These are phyloP conservation scores for Dioszegia crocea DNA, from an alignment of 768 basidiomycete genomes.

Conservation along the genomic window DNA sequence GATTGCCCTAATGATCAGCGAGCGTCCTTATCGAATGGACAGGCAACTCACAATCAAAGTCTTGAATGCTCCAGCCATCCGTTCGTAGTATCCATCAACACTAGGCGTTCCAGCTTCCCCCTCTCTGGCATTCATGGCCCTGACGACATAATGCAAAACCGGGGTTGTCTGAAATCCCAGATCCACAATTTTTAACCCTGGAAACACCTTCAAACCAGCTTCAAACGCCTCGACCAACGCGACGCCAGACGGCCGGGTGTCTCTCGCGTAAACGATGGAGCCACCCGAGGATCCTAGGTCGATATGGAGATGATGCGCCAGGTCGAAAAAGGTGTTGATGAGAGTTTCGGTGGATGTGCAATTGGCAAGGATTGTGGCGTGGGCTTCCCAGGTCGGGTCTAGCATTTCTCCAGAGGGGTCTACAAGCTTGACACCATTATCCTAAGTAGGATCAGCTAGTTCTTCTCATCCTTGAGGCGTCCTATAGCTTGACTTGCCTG, in stretches of 20 bases:
- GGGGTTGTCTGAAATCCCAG: constrained; percentile 89
- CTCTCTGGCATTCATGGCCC: constrained; percentile 74
- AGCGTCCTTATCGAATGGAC: not conserved
- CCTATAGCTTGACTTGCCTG: constrained; percentile 48
- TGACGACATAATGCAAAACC: constrained; percentile 89
- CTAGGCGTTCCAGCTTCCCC: constrained; percentile 77
- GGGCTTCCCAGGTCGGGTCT: constrained; percentile 81
- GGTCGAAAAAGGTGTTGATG: constrained; percentile 59
- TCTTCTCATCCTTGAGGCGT: not conserved
- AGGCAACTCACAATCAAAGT: constrained; percentile 67
- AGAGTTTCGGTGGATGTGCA: constrained; percentile 71
- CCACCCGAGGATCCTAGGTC: constrained; percentile 68
- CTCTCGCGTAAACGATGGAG: constrained; percentile 81
- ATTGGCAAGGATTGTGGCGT: constrained; percentile 84
- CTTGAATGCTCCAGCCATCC: constrained; percentile 76
- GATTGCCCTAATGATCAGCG: constrained; percentile 29
- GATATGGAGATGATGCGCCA: constrained; percentile 67
- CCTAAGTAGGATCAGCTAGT: constrained; percentile 55
- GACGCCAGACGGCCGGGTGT: constrained; percentile 84
- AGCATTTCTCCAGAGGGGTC: constrained; percentile 98
- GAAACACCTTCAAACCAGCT: constrained; percentile 73
- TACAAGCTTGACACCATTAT: constrained; percentile 97
- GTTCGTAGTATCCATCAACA: constrained; percentile 75
- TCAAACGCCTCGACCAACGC: constrained; percentile 70
- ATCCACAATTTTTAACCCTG: constrained; percentile 61